phyloP scores from a whole-genome alignment of 2,329 filamentous ascomycete species.

The Didymella exigua region DNA sequence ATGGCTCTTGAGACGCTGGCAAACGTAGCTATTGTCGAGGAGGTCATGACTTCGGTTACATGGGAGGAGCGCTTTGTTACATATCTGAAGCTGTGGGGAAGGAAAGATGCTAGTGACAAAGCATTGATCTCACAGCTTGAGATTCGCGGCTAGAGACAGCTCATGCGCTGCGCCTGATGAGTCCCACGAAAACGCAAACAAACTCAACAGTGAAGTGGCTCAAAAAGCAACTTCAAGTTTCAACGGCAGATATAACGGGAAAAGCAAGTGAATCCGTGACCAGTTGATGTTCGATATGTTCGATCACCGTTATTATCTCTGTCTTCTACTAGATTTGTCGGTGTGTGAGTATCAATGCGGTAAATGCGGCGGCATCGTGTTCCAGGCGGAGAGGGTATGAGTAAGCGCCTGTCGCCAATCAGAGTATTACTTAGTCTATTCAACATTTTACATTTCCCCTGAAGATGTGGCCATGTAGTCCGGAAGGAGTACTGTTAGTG shows the following conservation, averaged over 20 bases:
- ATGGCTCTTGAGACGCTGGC: not conserved
- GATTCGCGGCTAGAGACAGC: not conserved
- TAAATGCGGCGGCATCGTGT: not conserved
- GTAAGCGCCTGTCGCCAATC: not conserved
- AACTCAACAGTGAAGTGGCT: no score
- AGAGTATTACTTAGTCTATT: not conserved
- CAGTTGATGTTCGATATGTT: no score
- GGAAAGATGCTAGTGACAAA: not conserved
- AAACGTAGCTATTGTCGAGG: not conserved
- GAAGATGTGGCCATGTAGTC: no score
- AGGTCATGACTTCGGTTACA: not conserved
- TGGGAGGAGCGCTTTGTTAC: not conserved
- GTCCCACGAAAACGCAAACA: no score
- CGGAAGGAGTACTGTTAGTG: not conserved
- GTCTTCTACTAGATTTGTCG: not conserved
- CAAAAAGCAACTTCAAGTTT: no score
- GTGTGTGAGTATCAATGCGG: not conserved
- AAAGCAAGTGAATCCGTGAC: not conserved
- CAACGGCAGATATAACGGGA: not conserved
- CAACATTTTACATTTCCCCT: not conserved
- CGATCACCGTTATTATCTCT: no score
- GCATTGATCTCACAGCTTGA: not conserved
- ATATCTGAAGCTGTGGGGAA: not conserved
- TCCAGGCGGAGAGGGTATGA: not conserved
- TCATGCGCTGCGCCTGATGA: not conserved